Base-by-base conservation (phyloP, 2,329 filamentous ascomycete species). In the Immersiporthe knoxdaviesiana region DNA sequence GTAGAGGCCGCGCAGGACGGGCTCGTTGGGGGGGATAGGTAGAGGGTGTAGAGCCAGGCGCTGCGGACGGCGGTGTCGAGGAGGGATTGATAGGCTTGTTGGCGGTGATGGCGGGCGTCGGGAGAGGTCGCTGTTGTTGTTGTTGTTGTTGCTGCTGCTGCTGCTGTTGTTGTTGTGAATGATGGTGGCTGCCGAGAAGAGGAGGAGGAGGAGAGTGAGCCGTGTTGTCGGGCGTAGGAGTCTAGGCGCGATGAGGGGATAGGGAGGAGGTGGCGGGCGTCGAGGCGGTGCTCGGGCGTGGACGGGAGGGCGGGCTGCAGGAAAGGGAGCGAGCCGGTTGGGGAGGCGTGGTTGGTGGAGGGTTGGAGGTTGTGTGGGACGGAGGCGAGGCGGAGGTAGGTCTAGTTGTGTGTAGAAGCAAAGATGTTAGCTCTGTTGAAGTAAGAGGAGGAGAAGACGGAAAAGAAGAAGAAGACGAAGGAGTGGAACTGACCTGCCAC, bases 261-360 rank as follows among this genome's bases (percentile, higher is more conserved):
- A 69, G 70, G 67, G 66, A 47, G 24, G 64, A 76, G 71, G 72
- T 77, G 59, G 80, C 81, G 2, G 87, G 85, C 24, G 72, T 72
- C 27, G 76, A 74, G 35, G 78, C 71, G 74, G 66, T 44, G 44
- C 24, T 50, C 60, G 1, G 60, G 60, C 12, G 12, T 58, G 5
- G 65, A 3, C 50, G 69, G 16, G 58, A 67, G 35, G 30, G 61
- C 72, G 12, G 92, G 91, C 11, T 95, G 85, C 58, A 99, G 85
- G 80, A 97, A 98, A 0, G 96, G 96, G 18, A 98, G 85, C n/a
- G 90, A 85, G 69, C 95, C 94, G 30, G 90, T 91, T 0, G 95
- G 95, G 2, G 94, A 97, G 65, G 95, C 94, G 82, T 98, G 96
- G 79, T 98, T 98, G 74, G 89, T 97, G 4, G 94, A 97, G 5